Evolutionary conservation across 371 early-diverging fungal species (phyloP), one percentile per base, ranked within the genome.

Genomic region (Apophysomyces trapeziformis): DNA sequence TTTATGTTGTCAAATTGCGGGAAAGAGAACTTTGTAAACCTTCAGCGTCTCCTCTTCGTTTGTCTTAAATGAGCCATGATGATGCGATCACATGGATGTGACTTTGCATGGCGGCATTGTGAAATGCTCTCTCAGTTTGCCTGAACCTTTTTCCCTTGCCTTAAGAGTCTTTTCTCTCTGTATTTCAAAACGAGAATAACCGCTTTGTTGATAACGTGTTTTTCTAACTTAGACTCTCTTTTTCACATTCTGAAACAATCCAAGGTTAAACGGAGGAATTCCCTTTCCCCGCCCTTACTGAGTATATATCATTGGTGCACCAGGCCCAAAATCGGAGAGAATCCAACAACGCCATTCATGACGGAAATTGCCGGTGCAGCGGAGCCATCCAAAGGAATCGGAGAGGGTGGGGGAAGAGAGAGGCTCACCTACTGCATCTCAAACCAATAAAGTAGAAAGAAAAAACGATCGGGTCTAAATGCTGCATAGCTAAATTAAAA

Each of bases 371-470:
- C 54, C 54, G 54, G 54, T 21, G 9, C 21, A 26, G 54, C 54
- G 54, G 54, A 50, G 54, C 54, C 7, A 18, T 21, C 21, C 32
- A 26, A 26, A 26, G 32, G 32, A 26, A 26, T 26, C 32, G 32
- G 32, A 26, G 32, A 26, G 32, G 32, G 2, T 2, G 32, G 32
- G 73, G 67, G 69, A 76, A 71, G 71, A 72, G 72, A 71, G 71
- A 71, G 75, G 69, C 75, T 45, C 14, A 36, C 44, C 14, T 61
- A 61, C 41, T 65, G 36, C 47, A 58, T 64, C 44, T 38, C 60
- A 57, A 63, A 36, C 59, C 38, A 50, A 59, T 54, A 21, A 56
- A 60, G 21, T 47, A 63, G 9, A 38, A 47, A 64, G n/a, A 63
- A 54, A 58, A 26, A 26, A 26, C 32, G 32, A 26, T 26, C 3